Conservation (phyloP, 1,139 yeast species). For the Debaryomyces udenii region DNA sequence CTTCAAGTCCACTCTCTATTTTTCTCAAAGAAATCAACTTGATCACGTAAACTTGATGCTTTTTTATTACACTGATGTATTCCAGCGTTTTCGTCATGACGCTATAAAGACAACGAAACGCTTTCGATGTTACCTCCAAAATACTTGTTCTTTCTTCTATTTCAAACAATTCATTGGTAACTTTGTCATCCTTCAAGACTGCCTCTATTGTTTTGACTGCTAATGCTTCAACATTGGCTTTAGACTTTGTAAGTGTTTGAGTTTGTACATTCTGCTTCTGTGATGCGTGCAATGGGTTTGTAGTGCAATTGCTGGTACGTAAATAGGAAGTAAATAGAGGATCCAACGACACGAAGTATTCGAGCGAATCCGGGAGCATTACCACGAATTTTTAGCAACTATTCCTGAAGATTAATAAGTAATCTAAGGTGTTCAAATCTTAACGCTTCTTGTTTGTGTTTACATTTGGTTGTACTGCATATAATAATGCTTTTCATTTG, state of each 20-base stretch:
- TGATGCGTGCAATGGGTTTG: conserved; percentile 15
- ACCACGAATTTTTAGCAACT: not conserved
- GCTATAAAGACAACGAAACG: conserved; percentile 23
- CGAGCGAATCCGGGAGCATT: conserved; percentile 7
- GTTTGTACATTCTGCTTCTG: conserved; percentile 14
- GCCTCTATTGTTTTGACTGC: conserved; percentile 14
- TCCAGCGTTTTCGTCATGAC: conserved; percentile 13
- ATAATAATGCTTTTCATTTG: conserved; percentile 1
- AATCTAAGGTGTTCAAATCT: not conserved
- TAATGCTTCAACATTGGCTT: conserved; percentile 16
- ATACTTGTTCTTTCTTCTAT: conserved; percentile 9
- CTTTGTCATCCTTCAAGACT: conserved; percentile 7
- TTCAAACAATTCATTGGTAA: not conserved
- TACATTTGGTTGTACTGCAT: conserved; percentile 8
- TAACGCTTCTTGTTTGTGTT: conserved; percentile 7
- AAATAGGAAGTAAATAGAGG: conserved; percentile 10
- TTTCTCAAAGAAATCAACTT: conserved; percentile 28
- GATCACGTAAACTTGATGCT: conserved; percentile 36
- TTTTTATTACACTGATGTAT: conserved; percentile 20
- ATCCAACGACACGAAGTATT: conserved; percentile 9
- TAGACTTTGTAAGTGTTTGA: conserved; percentile 9
- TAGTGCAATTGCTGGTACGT: conserved; percentile 8
- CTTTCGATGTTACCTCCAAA: conserved; percentile 17
- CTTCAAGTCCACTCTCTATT: conserved; percentile 18
- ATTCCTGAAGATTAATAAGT: not conserved